Evolutionary conservation across 1,284 basidiomycete species (phyloP), one percentile per base, ranked within the genome.

Genomic region (Heliocybe sulcata): DNA sequence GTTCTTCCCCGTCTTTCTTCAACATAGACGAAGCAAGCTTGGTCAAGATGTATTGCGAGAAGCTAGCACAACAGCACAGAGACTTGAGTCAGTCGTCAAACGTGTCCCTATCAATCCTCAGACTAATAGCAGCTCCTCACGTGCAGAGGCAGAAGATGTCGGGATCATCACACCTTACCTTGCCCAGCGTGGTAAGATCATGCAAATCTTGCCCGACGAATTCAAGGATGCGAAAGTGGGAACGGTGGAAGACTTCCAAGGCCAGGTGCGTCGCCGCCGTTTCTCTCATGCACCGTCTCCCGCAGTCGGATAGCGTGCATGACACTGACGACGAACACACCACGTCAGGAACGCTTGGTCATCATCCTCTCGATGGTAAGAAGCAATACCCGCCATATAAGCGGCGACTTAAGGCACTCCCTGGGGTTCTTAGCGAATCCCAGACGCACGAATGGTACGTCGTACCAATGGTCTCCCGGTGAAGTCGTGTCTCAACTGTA

Each of bases 171-270:
- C 80, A 0, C 81, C 82, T 1, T 83, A 83, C 59, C 72, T 77
- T 51, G 77, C 78, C 0, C 82, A 84, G 60, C 75, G 73, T 22
- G 64, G 66, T 16, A 78, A 77, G 58, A 73, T 83, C 23, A 69
- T 78, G 8, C 61, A 57, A 6, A 56, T 68, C 1, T 61, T 83
- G 16, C 47, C 22, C 11, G 27, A 49, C 12, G n/a, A 20, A 16
- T 49, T 26, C 20, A 59, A 60, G 12, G 58, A 55, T 11, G 70
- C 81, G 27, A 81, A 77, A 59, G 77, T 83, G 35, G 82, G 79
- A 6, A 79, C 77, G 26, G 81, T 83, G 0, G 82, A 84, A 59
- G 80, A 82, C 55, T 83, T 81, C 65, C 82, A 84, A 64, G 82
- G 82, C 25, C 79, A 83, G 67, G 81, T 81, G 25, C 25, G 74